A percentile compares a stretch with the other conserved stretches of the same genome.
phyloP scores from a whole-genome alignment of 2,329 filamentous ascomycete species.

The Diaporthe sp. region DNA sequence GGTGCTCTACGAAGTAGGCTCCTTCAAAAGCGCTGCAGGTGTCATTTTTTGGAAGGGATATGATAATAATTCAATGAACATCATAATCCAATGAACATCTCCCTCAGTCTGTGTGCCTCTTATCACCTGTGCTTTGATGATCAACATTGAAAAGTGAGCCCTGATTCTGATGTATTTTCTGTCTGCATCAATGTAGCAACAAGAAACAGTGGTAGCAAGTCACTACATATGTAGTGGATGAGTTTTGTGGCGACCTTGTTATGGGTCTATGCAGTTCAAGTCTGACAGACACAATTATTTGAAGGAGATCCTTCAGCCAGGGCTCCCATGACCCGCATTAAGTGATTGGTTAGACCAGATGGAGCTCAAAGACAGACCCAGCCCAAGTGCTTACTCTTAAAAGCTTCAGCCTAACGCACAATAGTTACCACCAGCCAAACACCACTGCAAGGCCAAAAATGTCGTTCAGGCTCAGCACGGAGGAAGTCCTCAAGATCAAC shows the following conservation, averaged over 20 bases:
- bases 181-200: background rate
- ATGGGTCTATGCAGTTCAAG: background rate
- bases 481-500: constrained; percentile 36
- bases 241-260: background rate
- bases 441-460: background rate
- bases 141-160: background rate
- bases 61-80: too few species aligned
- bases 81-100: too few species aligned
- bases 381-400: background rate
- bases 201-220: background rate
- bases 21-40: background rate
- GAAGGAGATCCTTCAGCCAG: background rate
- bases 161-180: background rate
- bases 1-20: background rate
- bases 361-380: background rate
- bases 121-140: too few species aligned
- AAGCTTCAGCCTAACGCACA: background rate
- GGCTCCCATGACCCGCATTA: background rate
- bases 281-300: background rate
- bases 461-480: constrained; percentile 20
- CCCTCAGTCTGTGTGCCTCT: background rate
- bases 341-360: background rate
- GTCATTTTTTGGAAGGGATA: background rate
- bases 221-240: too few species aligned
- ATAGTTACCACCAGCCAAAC: background rate